A percentile compares a stretch with the other conserved stretches of the same genome.
Conservation (phyloP, 1,284 basidiomycete genomes). For the Trichosporon sp. region DNA sequence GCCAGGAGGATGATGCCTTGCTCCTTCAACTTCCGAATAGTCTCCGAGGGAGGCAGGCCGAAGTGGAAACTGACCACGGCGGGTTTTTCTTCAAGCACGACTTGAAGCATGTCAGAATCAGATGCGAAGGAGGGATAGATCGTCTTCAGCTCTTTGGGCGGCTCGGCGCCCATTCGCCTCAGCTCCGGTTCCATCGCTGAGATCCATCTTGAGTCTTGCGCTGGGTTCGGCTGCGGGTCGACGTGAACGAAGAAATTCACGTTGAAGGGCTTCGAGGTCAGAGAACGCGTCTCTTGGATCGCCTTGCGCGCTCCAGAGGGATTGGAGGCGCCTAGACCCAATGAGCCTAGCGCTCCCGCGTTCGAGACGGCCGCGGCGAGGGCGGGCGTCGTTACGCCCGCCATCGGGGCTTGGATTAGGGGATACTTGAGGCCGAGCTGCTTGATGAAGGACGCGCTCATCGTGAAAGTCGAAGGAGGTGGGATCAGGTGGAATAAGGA, state of each 20-base stretch:
- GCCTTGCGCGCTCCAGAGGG: slow-evolving; percentile 13
- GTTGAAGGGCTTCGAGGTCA: slow-evolving; percentile 29
- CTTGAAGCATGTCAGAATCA: slow-evolving; percentile 26
- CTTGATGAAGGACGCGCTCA: slow-evolving; percentile 1
- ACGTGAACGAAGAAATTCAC: slow-evolving; percentile 36
- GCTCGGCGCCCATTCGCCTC: slow-evolving; percentile 15
- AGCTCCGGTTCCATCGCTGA: slow-evolving; percentile 23
- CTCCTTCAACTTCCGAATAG: slow-evolving; percentile 21
- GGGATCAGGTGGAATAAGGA: background rate
- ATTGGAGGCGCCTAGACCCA: slow-evolving; percentile 31
- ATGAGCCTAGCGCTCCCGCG: slow-evolving; percentile 36
- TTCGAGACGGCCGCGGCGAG: slow-evolving; percentile 41
- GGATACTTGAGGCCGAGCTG: slow-evolving; percentile 28
- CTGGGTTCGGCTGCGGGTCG: slow-evolving; percentile 7
- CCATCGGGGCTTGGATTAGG: slow-evolving; percentile 43
- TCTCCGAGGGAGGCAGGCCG: slow-evolving; percentile 25
- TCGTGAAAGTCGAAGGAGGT: background rate
- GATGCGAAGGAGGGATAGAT: slow-evolving; percentile 32
- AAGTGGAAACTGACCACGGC: slow-evolving; percentile 40
- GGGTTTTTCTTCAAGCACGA: slow-evolving; percentile 29
- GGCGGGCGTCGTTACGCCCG: slow-evolving; percentile 34
- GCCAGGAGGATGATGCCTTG: slow-evolving; percentile 25
- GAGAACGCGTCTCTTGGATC: slow-evolving; percentile 24
- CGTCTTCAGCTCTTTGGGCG: slow-evolving; percentile 22
- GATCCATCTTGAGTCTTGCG: slow-evolving; percentile 22